Evolutionary conservation across 176 grass and related monocot genomes (phyloP), one percentile per base, ranked within the genome.

Genomic region (Olyra latifolia): DNA sequence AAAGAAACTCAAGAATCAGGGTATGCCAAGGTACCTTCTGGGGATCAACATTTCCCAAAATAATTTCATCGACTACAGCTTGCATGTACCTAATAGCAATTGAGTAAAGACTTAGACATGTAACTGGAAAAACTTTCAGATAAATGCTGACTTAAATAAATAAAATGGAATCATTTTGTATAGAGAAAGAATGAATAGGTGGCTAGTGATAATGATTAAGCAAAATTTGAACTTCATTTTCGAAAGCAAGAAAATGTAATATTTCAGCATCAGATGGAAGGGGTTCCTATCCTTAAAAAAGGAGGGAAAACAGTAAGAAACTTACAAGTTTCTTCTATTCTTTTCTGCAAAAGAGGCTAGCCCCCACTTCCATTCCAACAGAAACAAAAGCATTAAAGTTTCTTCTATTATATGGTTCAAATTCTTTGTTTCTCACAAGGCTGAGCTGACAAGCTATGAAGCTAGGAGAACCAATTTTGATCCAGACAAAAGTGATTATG

Each of bases 41-140:
- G 38, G 95, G 81, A 89, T 94, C 90, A 87, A 69, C 50, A 87
- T 88, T 85, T 85, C 77, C 66, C 74, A 93, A 83, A 70, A 93
- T 76, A 87, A 94, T 74, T 77, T 98, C 92, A 91, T 98, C 92
- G n/a, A 84, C 88, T 74, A 98, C 86, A 25, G 95, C 95, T 94
- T 94, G 95, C 92, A 94, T 94, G 80, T 94, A 98, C 86, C 95
- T 98, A 85, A 60, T 84, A 88, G 15, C 44, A 90, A 75, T 68
- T 47, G 52, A 72, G 27, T 78, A 72, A 73, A 68, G 20, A 1
- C 28, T 38, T 82, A 68, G 20, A 1, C 28, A 45, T 82, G 29
- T 52, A 71, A 78, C 8, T 43, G 24, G 62, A 54, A 66, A 38
- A 66, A 27, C 8, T 65, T 79, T 40, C 53, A 72, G 79, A 62